Conservation (phyloP, 768 basidiomycete species). For the Saitozyma sp. region DNA sequence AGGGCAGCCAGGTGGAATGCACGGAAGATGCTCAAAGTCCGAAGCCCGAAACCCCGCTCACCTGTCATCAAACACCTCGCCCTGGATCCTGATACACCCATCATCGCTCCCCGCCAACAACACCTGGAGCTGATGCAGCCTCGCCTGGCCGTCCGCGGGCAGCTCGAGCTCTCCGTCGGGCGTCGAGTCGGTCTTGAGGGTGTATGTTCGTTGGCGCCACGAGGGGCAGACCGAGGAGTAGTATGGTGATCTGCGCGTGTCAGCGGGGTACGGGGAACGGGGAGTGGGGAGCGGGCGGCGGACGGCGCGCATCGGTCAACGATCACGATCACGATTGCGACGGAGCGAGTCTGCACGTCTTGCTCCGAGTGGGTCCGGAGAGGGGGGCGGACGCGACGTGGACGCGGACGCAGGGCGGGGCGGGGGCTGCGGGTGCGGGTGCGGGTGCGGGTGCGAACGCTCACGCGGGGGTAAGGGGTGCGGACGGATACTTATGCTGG, state of each 20-base stretch:
- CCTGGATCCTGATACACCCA: constrained; percentile 40
- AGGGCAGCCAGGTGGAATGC: background rate
- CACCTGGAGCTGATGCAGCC: constrained; percentile 40
- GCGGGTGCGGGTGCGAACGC: background rate
- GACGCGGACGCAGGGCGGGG: too few species aligned
- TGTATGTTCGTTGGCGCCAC: constrained; percentile 22
- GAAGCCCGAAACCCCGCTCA: constrained; percentile 27
- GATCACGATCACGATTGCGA: background rate
- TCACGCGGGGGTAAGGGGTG: too few species aligned
- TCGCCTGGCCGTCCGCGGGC: constrained; percentile 26
- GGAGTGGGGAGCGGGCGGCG: too few species aligned
- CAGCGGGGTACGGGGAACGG: too few species aligned
- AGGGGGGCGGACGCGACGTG: too few species aligned
- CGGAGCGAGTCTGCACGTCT: background rate
- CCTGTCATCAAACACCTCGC: constrained; percentile 46
- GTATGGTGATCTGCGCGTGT: constrained; percentile 17
- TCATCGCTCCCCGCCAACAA: constrained; percentile 37
- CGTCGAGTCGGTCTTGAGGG: constrained; percentile 8
- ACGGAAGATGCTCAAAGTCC: background rate
- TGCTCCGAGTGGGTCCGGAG: too few species aligned
- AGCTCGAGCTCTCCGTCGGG: constrained; percentile 23
- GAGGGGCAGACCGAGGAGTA: constrained; percentile 24
- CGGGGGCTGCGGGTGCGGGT: too few species aligned
- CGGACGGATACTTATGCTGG: too few species aligned
- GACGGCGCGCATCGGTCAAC: background rate